Percentiles rank a stretch among this genome's conserved stretches.
phyloP scores from a whole-genome alignment of 1,139 yeast species.

The Pichia sp. region DNA sequence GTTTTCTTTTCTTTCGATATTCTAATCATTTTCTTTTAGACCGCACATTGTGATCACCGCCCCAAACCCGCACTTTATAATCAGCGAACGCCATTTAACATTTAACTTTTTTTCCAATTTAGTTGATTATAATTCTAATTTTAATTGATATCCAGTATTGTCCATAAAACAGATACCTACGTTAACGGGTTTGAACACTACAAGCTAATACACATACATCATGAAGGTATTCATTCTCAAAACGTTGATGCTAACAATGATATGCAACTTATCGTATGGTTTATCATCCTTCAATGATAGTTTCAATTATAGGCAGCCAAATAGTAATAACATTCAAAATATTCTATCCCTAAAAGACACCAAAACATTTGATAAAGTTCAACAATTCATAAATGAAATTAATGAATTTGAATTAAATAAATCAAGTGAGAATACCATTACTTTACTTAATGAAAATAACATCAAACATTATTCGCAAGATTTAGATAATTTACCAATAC shows the following conservation, averaged over 20 bases:
- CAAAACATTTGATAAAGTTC: background rate
- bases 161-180: too few relatives aligned
- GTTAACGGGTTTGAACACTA: too few relatives aligned
- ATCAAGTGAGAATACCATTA: background rate
- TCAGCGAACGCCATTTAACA: too few relatives aligned
- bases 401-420: background rate
- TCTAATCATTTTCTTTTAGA: background rate
- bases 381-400: constrained; percentile 1
- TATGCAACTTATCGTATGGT: background rate
- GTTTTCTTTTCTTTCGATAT: too few relatives aligned
- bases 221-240: background rate
- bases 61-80: background rate
- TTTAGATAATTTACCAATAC: background rate
- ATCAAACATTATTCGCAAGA: constrained; percentile 5
- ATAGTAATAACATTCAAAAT: background rate
- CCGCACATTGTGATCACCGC: background rate
- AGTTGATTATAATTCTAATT: too few relatives aligned
- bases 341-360: background rate
- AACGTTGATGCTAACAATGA: background rate
- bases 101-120: too few relatives aligned
- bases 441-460: background rate
- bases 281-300: background rate
- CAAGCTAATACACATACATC: background rate
- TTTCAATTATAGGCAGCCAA: background rate
- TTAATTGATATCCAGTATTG: too few relatives aligned